These are phyloP conservation scores for Pythium periplocum DNA, from an alignment of 352 stramenopile species.

Conservation along the genomic window DNA sequence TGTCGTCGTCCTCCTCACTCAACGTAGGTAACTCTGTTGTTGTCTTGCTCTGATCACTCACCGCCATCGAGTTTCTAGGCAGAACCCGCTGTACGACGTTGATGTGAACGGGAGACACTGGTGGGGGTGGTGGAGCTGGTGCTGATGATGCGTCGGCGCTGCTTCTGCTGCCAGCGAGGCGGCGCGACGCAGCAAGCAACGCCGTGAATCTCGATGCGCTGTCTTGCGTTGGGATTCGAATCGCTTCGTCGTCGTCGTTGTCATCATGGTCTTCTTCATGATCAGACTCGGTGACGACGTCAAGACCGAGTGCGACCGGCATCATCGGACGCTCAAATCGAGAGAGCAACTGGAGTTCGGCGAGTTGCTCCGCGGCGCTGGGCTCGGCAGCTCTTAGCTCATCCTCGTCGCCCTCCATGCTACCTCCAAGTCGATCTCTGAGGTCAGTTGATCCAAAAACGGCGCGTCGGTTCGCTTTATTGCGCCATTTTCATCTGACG, in stretches of 20 bases:
- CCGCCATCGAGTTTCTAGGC: too few species aligned
- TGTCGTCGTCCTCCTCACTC: constrained; percentile 9
- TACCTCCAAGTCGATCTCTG: background rate
- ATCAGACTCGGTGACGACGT: constrained; percentile 7
- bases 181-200: constrained; percentile 12
- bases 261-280: constrained; percentile 1
- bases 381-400: background rate
- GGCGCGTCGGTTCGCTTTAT: background rate
- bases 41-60: background rate
- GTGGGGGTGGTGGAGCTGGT: background rate
- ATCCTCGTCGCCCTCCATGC: background rate
- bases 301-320: background rate
- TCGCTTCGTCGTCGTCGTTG: constrained; percentile 1
- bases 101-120: background rate
- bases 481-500: constrained; percentile 12
- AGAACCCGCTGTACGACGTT: background rate
- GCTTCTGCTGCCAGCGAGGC: constrained; percentile 7
- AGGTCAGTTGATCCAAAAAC: constrained; percentile 1
- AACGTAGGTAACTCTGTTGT: constrained; percentile 11
- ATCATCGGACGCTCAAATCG: constrained; percentile 24
- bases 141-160: background rate
- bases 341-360: constrained; percentile 38
- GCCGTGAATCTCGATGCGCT: constrained; percentile 11
- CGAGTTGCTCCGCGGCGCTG: constrained; percentile 27
- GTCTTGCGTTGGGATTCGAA: background rate